Conservation (phyloP, 2,329 filamentous ascomycete genomes). For the Rhinocladiella similis region DNA sequence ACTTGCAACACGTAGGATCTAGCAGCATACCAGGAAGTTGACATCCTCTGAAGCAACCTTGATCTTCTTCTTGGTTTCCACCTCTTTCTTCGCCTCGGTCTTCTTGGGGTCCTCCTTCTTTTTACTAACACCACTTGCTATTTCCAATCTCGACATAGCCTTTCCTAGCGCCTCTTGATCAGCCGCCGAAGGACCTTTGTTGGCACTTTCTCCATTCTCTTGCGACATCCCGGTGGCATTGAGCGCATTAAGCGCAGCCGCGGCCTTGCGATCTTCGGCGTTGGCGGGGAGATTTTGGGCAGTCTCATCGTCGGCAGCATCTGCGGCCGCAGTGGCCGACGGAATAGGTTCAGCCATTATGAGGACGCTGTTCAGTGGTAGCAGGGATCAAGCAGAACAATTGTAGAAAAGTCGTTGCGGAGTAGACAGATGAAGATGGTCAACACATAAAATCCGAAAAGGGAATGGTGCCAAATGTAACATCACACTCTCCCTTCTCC, state of each 20-base stretch:
- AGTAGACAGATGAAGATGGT: neutral
- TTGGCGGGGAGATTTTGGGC: slow-evolving; percentile 39
- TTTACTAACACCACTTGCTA: slow-evolving; percentile 35
- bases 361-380: slow-evolving; percentile 34
- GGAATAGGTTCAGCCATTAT: slow-evolving; percentile 47
- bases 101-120: slow-evolving; percentile 33
- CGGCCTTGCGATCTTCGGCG: slow-evolving; percentile 53
- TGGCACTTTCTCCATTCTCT: slow-evolving; percentile 34
- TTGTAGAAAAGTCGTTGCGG: too few relatives aligned
- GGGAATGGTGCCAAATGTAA: neutral
- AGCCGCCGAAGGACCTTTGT: slow-evolving; percentile 34
- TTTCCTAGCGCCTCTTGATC: slow-evolving; percentile 52
- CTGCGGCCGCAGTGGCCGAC: slow-evolving; percentile 38
- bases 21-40: slow-evolving; percentile 43
- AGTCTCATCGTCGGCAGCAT: slow-evolving; percentile 33
- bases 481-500: neutral
- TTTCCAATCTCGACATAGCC: slow-evolving; percentile 51
- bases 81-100: slow-evolving; percentile 34
- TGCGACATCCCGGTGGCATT: slow-evolving; percentile 42
- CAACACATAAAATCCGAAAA: slow-evolving; percentile 1
- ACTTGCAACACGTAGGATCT: neutral
- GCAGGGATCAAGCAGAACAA: neutral
- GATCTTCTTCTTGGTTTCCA: slow-evolving; percentile 42
- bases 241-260: slow-evolving; percentile 50
- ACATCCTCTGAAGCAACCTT: slow-evolving; percentile 50